A percentile compares a stretch with the other conserved stretches of the same genome.
Evolutionary conservation across 176 grass and related monocot species (phyloP).

Genomic region (Aegilops sharonensis): DNA sequence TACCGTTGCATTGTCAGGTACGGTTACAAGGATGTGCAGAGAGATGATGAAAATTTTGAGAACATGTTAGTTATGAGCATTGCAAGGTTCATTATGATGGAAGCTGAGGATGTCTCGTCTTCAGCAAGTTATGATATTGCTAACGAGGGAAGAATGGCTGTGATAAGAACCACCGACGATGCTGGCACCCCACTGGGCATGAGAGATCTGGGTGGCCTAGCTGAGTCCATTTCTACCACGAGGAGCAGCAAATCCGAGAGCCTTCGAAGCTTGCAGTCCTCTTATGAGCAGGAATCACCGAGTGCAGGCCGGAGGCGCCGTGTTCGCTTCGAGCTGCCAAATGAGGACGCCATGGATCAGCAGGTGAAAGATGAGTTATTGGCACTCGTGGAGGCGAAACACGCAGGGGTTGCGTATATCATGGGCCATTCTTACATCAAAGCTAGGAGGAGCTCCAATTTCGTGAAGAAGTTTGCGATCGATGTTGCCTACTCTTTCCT

Average conservation of each 20-base stretch:
- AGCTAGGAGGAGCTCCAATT: slow-evolving; percentile 80
- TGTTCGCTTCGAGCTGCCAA: slow-evolving; percentile 70
- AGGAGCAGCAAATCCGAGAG: slow-evolving; percentile 84
- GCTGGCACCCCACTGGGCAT: slow-evolving; percentile 43
- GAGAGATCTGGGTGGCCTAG: slow-evolving; percentile 41
- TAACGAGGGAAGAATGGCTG: slow-evolving; percentile 93
- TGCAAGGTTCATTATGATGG: slow-evolving; percentile 97
- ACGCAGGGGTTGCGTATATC: slow-evolving; percentile 85
- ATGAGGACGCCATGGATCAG: slow-evolving; percentile 41
- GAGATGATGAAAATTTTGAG: slow-evolving; percentile 91
- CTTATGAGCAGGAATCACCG: slow-evolving; percentile 82
- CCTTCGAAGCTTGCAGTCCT: slow-evolving; percentile 65
- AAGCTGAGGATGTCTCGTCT: slow-evolving; percentile 66
- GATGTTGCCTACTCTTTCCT: slow-evolving; percentile 93
- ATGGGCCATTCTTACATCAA: slow-evolving; percentile 95
- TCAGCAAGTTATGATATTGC: slow-evolving; percentile 63
- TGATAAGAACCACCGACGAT: slow-evolving; percentile 62
- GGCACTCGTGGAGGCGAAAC: slow-evolving; percentile 80
- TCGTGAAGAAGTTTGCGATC: slow-evolving; percentile 81
- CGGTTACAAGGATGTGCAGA: slow-evolving; percentile 92
- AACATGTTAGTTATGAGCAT: slow-evolving; percentile 88
- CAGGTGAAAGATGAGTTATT: slow-evolving; percentile 82
- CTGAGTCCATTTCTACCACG: slow-evolving; percentile 33
- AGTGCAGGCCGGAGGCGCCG: slow-evolving; percentile 33
- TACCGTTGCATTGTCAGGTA: slow-evolving; percentile 93